Evolutionary conservation across 495 filamentous ascomycete genomes (phyloP), one percentile per base, ranked within the genome.

Genomic region (Cladorrhinum samala): DNA sequence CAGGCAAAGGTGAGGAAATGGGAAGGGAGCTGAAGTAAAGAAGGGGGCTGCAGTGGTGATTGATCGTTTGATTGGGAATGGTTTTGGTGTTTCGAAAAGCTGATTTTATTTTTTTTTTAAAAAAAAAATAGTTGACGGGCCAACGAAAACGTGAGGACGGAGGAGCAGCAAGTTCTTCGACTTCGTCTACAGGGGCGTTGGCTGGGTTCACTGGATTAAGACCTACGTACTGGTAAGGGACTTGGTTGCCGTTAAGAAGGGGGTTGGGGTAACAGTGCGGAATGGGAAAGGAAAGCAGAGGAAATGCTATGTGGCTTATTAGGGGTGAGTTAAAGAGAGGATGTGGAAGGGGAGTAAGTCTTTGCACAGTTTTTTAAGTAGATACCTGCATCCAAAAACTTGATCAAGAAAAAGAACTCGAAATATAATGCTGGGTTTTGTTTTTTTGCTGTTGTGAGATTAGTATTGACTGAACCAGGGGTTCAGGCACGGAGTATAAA

Each of bases 81-180:
- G 24, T 21, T 45, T 46, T 11, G 1, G 13, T 11, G 20, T 30
- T 37, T 17, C 37, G 18, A 19, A n/a, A 33, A 19, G 46, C 42
- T 47, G 8, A 40, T 17, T 8, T 9, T 8, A 11, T 24, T 27
- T 50, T 13, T 33, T 50, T 49, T n/a, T 21, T 52, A 41, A 37
- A 27, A 39, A 5, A 20, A 13, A 19, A 7, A 50, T 54, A 83
- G 77, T 72, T 91, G 61, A 77, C 85, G 14, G 88, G 88, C 27
- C 87, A 90, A 65, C 75, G 87, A 63, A 88, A 87, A 66, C 84
- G 83, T 57, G 86, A 90, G 41, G 85, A 89, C 49, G 65, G 72
- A 3, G 69, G 72, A 38, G 72, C 76, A 46, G 75, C n/a, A n/a
- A n/a, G n/a, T n/a, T n/a, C 82, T 57, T 75, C 82, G 58, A 69